Evolutionary conservation across 2,329 filamentous ascomycete genomes (phyloP).

Genomic region (Chaetomium sp.): DNA sequence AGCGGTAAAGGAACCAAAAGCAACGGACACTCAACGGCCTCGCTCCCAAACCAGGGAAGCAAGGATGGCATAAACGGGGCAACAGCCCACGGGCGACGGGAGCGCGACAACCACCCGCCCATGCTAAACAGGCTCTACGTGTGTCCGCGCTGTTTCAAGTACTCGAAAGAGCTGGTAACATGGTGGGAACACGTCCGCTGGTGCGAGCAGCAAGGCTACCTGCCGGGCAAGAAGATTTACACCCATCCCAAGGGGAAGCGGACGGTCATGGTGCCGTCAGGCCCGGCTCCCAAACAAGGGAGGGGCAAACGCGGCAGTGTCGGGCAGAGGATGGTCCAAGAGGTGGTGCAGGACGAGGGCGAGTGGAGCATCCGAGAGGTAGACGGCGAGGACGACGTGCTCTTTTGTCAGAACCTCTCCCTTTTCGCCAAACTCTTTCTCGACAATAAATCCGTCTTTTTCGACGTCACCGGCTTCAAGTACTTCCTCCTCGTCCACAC

Average conservation of each 20-base stretch:
- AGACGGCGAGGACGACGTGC: conserved; percentile 81
- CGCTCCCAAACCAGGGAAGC: conserved; percentile 21
- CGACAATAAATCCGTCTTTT: conserved; percentile 97
- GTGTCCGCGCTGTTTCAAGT: conserved; percentile 93
- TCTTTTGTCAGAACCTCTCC: conserved; percentile 93
- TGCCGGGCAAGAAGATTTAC: conserved; percentile 76
- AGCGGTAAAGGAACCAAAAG: conserved; percentile 21
- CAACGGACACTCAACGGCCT: conserved; percentile 19
- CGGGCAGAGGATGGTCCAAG: conserved; percentile 45
- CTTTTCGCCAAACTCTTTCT: conserved; percentile 97
- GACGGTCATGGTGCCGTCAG: conserved; percentile 42
- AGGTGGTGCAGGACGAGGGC: conserved; percentile 59
- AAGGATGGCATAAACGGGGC: conserved; percentile 38
- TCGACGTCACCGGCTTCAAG: conserved; percentile 90
- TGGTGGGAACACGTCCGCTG: conserved; percentile 61
- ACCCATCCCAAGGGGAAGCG: conserved; percentile 55
- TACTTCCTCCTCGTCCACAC: conserved; percentile 90
- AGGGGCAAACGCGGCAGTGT: conserved; percentile 43
- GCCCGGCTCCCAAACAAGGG: conserved; percentile 39
- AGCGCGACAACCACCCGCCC: conserved; percentile 39
- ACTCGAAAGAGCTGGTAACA: conserved; percentile 65
- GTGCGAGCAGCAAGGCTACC: conserved; percentile 54
- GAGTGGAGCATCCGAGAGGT: conserved; percentile 90
- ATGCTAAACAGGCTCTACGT: conserved; percentile 75
- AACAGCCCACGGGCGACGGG: conserved; percentile 37